Percentiles rank a stretch among this genome's conserved stretches.
Evolutionary conservation across 345 rosid genomes (phyloP).

Genomic region (Brassica napus): Da-Ae NC_063436.1:17607501-17608000

Average conservation of each 20-base stretch:
- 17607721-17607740: constrained; percentile 35
- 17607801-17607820: constrained; percentile 26
- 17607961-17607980: not conserved
- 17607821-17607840: constrained; percentile 26
- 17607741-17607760: constrained; percentile 31
- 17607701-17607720: constrained; percentile 55
- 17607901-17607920: not conserved
- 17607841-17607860: not conserved
- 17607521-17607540: not conserved
- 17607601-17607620: constrained; percentile 29
- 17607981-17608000: not conserved
- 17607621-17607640: constrained; percentile 42
- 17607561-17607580: constrained; percentile 15
- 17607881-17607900: constrained; percentile 5
- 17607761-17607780: constrained; percentile 34
- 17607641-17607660: constrained; percentile 52
- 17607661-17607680: constrained; percentile 42
- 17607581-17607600: not conserved
- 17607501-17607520: not conserved
- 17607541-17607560: constrained; percentile 25
- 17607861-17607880: constrained; percentile 32
- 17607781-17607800: constrained; percentile 28
- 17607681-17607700: constrained; percentile 46
- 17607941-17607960: not conserved
- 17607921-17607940: constrained; percentile 9